Evolutionary conservation across 2,329 filamentous ascomycete species (phyloP).

Genomic region (Thelonectria blattea): DNA sequence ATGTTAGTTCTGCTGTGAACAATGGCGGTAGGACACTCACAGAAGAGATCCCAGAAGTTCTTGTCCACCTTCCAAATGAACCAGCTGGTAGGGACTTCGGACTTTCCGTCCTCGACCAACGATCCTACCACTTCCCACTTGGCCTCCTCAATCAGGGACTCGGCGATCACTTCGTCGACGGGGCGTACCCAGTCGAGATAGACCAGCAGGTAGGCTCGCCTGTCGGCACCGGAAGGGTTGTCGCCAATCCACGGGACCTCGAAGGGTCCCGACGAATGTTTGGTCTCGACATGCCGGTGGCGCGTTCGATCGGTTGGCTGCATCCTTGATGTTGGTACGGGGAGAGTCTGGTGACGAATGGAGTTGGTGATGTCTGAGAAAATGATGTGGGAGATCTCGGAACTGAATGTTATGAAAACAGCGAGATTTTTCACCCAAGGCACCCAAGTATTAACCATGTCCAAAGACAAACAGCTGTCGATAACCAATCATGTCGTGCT

Average conservation of each 20-base stretch:
- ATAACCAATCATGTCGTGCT: no score
- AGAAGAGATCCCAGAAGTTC: not conserved
- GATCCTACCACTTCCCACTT: not conserved
- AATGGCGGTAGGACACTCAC: not conserved
- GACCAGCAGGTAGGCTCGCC: not conserved
- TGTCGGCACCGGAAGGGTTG: not conserved
- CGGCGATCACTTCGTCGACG: not conserved
- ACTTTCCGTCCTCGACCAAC: no score
- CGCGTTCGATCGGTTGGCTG: no score
- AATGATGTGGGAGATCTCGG: no score
- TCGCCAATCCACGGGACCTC: not conserved
- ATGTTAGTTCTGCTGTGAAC: not conserved
- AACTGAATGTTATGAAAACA: no score
- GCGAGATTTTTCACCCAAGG: no score
- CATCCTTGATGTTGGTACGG: no score
- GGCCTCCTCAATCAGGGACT: not conserved
- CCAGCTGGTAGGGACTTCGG: not conserved
- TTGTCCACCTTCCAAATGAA: not conserved
- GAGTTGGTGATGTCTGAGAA: no score
- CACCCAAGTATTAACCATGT: no score
- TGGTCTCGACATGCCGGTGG: no score
- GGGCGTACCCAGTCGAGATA: not conserved
- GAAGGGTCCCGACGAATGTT: not conserved
- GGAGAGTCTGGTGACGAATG: no score
- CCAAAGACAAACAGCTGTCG: no score